These are phyloP conservation scores for Avena sativa DNA, from an alignment of 176 grass and related monocot genomes.

Conservation along the genomic window DNA sequence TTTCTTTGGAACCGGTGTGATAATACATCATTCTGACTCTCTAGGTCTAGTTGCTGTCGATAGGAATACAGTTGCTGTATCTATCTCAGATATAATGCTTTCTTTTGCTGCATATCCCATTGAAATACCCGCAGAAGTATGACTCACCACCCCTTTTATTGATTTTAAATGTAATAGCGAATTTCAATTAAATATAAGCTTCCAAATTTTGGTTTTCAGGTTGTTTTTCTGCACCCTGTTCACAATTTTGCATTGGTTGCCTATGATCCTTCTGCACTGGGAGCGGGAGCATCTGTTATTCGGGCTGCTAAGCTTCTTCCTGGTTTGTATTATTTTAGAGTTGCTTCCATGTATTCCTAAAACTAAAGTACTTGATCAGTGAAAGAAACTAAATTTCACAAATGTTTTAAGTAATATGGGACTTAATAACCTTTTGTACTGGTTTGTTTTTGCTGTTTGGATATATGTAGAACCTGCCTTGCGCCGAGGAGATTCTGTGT, in stretches of 20 bases:
- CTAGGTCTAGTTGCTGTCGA: conserved; percentile 93
- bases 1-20: conserved; percentile 96
- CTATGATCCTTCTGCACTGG: conserved; percentile 97
- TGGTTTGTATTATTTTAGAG: conserved; percentile 60
- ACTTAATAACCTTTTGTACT: neutral
- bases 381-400: conserved; percentile 21
- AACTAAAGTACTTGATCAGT: conserved; percentile 30
- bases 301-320: conserved; percentile 96
- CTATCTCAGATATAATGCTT: conserved; percentile 95
- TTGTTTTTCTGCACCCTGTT: conserved; percentile 97
- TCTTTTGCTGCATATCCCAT: conserved; percentile 99
- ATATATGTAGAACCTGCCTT: conserved; percentile 82
- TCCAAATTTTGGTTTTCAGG: conserved; percentile 60
- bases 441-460: conserved; percentile 17
- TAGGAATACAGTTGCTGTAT: conserved; percentile 93
- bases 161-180: conserved; percentile 19
- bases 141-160: conserved; percentile 10
- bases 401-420: neutral
- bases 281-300: conserved; percentile 85
- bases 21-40: conserved; percentile 87
- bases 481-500: conserved; percentile 96
- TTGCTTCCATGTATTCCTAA: neutral
- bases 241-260: conserved; percentile 96
- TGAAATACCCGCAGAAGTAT: conserved; percentile 98
- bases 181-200: conserved; percentile 35